phyloP scores from a whole-genome alignment of 2,329 filamentous ascomycete genomes.

The Cercospora brassicicola region DNA sequence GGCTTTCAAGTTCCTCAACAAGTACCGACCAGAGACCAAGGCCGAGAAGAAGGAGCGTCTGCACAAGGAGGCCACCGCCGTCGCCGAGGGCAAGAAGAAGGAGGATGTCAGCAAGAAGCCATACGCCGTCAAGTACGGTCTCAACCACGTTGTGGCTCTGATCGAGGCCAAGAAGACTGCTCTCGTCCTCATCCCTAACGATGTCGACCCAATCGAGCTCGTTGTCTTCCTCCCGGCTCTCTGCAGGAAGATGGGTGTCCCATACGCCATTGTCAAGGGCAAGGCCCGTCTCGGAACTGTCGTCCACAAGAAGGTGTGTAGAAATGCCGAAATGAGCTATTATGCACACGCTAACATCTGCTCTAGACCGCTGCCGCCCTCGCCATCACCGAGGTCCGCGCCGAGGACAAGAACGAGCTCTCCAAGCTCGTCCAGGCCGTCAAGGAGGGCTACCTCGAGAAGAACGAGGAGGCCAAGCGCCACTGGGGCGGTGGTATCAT shows the following conservation, averaged over 20 bases:
- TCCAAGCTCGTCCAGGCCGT: slow-evolving; percentile 93
- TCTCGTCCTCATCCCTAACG: slow-evolving; percentile 97
- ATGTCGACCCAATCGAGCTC: slow-evolving; percentile 98
- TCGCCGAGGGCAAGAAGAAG: slow-evolving; percentile 99
- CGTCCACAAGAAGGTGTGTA: slow-evolving; percentile 93
- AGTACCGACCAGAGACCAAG: slow-evolving; percentile 99
- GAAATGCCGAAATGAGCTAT: neutral
- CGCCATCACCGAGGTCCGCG: slow-evolving; percentile 92
- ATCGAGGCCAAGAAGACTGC: slow-evolving; percentile 99
- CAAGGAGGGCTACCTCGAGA: slow-evolving; percentile 97
- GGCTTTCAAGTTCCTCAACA: slow-evolving; percentile 99
- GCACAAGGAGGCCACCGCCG: slow-evolving; percentile 93
- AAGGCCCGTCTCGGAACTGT: slow-evolving; percentile 99
- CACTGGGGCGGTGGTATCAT: slow-evolving; percentile 99
- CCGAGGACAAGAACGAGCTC: slow-evolving; percentile 97
- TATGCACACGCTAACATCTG: slow-evolving; percentile 31
- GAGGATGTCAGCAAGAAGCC: slow-evolving; percentile 99
- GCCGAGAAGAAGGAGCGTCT: slow-evolving; percentile 99
- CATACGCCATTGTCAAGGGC: slow-evolving; percentile 99
- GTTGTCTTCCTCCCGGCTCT: slow-evolving; percentile 98
- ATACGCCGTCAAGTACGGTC: slow-evolving; percentile 98
- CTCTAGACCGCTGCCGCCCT: slow-evolving; percentile 92
- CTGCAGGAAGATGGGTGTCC: slow-evolving; percentile 99
- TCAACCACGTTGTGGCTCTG: slow-evolving; percentile 97
- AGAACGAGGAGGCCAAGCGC: slow-evolving; percentile 85